Evolutionary conservation across 2,329 filamentous ascomycete genomes (phyloP), one percentile per base, ranked within the genome.

Genomic region (Pseudogymnoascus sp.): DNA sequence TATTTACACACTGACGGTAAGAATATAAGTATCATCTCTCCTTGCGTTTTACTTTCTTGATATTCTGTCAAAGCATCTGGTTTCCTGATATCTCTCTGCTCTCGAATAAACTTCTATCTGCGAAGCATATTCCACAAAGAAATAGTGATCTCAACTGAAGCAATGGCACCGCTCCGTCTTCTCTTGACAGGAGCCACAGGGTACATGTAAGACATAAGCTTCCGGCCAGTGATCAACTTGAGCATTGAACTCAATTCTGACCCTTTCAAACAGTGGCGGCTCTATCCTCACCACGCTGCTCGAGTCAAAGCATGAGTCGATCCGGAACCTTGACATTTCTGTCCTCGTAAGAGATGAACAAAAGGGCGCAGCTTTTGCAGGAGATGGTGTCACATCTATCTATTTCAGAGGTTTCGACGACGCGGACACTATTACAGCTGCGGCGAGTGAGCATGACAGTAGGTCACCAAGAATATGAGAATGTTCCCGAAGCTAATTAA

Each of bases 361-460:
- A 4, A 68, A 70, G 38, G 68, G 66, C n/a, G 64, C 63, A 6
- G 64, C 64, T 14, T 61, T 72, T 6, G 36, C 62, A 36, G 65
- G 66, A 6, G 64, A 65, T 11, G 67, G 69, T 3, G 64, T 69
- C 22, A 65, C 39, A 5, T 52, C 66, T 1, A 23, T 69, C 1
- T 45, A 69, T 1, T 70, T 71, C 63, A 65, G 67, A 23, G 63
- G 64, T 38, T 64, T 71, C 1, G 65, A 69, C 62, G 66, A 69
- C 58, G 59, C 63, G 16, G 63, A 69, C 2, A 60, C 61, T 14
- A 67, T 70, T 38, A 25, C 52, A 12, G 62, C 63, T 22, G 66
- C 67, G 58, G 67, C 68, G 1, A 65, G 62, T 33, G 63, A 67
- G 14, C 63, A 66, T 60, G 68, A 69, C 55, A 58, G 67, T 67